Evolutionary conservation across 331 rosid genomes (phyloP).

Genomic region (Prunus yedoensis): DNA sequence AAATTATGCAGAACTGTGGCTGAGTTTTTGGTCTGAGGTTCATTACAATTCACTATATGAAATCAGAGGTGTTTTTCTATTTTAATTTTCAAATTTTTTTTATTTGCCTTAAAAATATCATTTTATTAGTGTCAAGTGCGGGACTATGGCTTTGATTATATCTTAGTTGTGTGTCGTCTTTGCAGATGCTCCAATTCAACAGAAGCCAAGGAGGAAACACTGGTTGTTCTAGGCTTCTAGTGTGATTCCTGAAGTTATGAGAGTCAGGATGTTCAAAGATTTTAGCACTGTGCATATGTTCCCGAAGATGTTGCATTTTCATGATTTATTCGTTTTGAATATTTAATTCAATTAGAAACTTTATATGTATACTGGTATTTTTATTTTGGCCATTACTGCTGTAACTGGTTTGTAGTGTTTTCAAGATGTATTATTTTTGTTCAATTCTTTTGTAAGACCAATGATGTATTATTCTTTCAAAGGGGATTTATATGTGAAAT

Average conservation of each 20-base stretch:
- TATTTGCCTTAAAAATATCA: neutral
- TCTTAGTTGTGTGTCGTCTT: conserved; percentile 21
- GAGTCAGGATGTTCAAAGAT: conserved; percentile 3
- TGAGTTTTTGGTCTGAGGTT: conserved; percentile 98
- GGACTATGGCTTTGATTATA: conserved; percentile 9
- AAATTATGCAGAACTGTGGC: conserved; percentile 82
- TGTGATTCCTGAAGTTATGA: conserved; percentile 14
- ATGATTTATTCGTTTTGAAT: neutral
- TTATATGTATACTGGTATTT: no score
- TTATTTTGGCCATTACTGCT: no score
- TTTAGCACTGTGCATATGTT: conserved; percentile 21
- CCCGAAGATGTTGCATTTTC: neutral
- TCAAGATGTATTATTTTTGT: neutral
- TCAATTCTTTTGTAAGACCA: conserved; percentile 5
- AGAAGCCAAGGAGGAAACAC: conserved; percentile 71
- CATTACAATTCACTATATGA: conserved; percentile 88
- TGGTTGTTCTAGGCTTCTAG: conserved; percentile 81
- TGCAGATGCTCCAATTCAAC: conserved; percentile 64
- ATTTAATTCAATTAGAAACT: no score
- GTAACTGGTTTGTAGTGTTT: no score
- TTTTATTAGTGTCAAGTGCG: neutral
- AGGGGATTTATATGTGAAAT: neutral
- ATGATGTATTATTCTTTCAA: neutral
- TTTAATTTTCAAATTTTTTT: neutral
- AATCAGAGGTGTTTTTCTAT: conserved; percentile 48